Conservation (phyloP, 495 filamentous ascomycete species). For the Aspergillus saccharolyticus region DNA sequence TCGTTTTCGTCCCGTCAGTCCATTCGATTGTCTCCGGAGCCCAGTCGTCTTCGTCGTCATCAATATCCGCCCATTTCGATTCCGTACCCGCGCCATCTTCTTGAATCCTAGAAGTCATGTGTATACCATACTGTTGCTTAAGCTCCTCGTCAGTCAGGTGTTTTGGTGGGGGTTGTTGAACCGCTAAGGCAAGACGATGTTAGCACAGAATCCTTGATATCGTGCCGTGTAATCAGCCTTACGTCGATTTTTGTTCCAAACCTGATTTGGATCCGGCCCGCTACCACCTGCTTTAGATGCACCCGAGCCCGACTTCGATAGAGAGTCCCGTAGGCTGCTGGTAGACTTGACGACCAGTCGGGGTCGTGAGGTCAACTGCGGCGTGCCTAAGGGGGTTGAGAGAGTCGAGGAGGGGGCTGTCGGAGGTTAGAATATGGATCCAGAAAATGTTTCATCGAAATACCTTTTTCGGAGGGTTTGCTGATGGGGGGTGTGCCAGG, state of each 20-base stretch:
- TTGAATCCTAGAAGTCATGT: conserved; percentile 86
- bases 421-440: conserved; percentile 20
- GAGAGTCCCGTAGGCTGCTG: conserved; percentile 48
- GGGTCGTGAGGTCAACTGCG: conserved; percentile 47
- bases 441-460: not conserved
- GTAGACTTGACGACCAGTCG: conserved; percentile 65
- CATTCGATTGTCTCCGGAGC: conserved; percentile 93
- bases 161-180: conserved; percentile 74
- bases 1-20: conserved; percentile 94
- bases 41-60: conserved; percentile 98
- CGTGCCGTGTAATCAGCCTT: conserved; percentile 30
- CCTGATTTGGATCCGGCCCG: conserved; percentile 66
- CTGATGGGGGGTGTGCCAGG: conserved; percentile 49
- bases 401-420: conserved; percentile 36
- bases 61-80: conserved; percentile 96
- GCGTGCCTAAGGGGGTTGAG: conserved; percentile 36
- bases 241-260: conserved; percentile 99
- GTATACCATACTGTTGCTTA: conserved; percentile 92
- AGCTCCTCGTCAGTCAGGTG: conserved; percentile 96
- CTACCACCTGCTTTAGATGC: conserved; percentile 43
- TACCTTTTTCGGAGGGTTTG: conserved; percentile 56
- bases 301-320: conserved; percentile 42
- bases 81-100: conserved; percentile 77
- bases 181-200: conserved; percentile 48
- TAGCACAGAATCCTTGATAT: conserved; percentile 17